These are phyloP conservation scores for Sonneratia caseolaris DNA, from an alignment of 345 rosid species.

Conservation along the genomic window DNA sequence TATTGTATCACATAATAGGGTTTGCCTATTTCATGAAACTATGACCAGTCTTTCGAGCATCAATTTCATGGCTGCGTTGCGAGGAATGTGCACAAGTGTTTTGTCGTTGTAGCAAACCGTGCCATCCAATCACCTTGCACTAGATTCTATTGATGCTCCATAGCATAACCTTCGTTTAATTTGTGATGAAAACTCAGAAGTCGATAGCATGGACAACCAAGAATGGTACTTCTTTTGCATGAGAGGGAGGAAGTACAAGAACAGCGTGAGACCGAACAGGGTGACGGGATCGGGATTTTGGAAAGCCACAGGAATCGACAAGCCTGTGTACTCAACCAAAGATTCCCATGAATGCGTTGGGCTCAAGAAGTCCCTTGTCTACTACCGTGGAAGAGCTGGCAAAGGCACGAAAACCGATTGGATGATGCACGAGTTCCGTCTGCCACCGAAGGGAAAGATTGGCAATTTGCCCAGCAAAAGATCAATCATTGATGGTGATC, in stretches of 20 bases:
- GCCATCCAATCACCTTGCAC: neutral
- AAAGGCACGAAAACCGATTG: slow-evolving; percentile 21
- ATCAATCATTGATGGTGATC: neutral
- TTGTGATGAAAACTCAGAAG: slow-evolving; percentile 5
- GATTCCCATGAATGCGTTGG: slow-evolving; percentile 12
- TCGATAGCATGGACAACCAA: neutral
- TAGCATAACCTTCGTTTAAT: neutral
- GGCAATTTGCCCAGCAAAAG: neutral
- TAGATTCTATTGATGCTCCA: neutral
- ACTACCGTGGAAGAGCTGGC: slow-evolving; percentile 16
- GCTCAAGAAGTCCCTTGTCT: slow-evolving; percentile 21
- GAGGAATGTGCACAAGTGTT: neutral
- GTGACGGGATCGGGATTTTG: slow-evolving; percentile 23
- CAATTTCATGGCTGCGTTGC: neutral
- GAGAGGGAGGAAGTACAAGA: slow-evolving; percentile 19
- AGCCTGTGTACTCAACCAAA: slow-evolving; percentile 9
- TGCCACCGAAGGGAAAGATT: slow-evolving; percentile 7
- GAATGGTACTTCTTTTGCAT: slow-evolving; percentile 20
- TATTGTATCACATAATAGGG: too few species aligned
- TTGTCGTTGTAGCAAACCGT: neutral
- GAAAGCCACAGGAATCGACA: slow-evolving; percentile 23
- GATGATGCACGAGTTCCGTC: slow-evolving; percentile 27
- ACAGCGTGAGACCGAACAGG: slow-evolving; percentile 20
- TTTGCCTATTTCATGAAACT: neutral
- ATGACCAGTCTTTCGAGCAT: neutral